A percentile compares a stretch with the other conserved stretches of the same genome.
Conservation (phyloP, 495 filamentous ascomycete species). For the Aspergillus steynii region DNA sequence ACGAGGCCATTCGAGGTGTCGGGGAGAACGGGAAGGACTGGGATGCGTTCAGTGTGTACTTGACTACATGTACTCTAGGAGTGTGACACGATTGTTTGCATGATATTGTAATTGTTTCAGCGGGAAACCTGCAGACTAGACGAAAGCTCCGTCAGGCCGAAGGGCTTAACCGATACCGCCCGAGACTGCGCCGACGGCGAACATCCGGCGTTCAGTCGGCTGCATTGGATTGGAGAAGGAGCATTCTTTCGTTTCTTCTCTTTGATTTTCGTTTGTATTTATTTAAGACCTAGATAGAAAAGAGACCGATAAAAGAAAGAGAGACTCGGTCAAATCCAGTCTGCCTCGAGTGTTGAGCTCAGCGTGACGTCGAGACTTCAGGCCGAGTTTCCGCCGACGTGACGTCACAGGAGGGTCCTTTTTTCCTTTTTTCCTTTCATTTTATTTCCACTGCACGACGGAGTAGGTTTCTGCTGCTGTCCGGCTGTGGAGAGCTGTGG, state of each 20-base stretch:
- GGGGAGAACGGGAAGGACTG: constrained; percentile 2
- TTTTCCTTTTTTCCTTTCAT: not conserved
- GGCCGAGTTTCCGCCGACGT: constrained; percentile 30
- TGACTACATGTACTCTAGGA: not conserved
- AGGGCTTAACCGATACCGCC: constrained; percentile 37
- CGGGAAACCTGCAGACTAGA: not conserved
- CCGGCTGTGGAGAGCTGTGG: not conserved
- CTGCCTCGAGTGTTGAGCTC: not conserved
- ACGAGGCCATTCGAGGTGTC: not conserved
- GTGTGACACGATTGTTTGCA: constrained; percentile 4
- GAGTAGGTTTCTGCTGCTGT: not conserved
- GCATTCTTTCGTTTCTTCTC: no score
- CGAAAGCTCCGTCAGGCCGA: constrained; percentile 43
- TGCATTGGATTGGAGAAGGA: no score
- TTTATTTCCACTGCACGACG: not conserved
- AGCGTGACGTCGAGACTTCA: constrained; percentile 4
- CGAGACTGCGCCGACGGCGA: constrained; percentile 26
- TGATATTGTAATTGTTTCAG: not conserved
- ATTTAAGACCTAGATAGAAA: no score
- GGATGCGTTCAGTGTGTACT: not conserved
- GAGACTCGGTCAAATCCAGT: no score
- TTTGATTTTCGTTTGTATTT: no score
- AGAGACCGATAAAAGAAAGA: no score
- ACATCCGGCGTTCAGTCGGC: constrained; percentile 21
- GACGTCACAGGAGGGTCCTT: constrained; percentile 24